A percentile compares a stretch with the other conserved stretches of the same genome.
Conservation (phyloP, 169 alveolate species). For the Plasmodium knowlesi region DNA sequence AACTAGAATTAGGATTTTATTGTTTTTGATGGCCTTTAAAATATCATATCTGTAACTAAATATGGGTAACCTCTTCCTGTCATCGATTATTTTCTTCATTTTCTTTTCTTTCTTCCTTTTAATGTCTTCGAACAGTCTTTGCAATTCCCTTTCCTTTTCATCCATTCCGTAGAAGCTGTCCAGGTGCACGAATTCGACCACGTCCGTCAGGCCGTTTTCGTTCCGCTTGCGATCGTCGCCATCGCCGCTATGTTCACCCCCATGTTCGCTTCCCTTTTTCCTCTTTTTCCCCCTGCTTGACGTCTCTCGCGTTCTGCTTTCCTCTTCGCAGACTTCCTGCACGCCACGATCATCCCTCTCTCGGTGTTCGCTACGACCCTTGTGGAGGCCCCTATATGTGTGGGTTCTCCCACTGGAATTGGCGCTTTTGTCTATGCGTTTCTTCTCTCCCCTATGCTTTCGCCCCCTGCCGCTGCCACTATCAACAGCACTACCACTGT, state of each 20-base stretch:
- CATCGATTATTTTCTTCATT: slow-evolving; percentile 79
- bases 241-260: neutral
- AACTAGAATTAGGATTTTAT: slow-evolving; percentile 95
- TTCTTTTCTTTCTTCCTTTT: slow-evolving; percentile 76
- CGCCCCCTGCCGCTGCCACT: neutral
- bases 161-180: slow-evolving; percentile 74
- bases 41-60: slow-evolving; percentile 94
- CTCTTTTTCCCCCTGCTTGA: neutral
- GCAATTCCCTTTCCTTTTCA: slow-evolving; percentile 76
- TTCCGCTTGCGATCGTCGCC: slow-evolving; percentile 34
- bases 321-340: neutral
- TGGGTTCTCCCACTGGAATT: neutral
- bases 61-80: slow-evolving; percentile 92
- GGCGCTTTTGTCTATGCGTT: neutral
- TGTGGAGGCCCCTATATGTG: neutral
- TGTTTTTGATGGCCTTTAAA: slow-evolving; percentile 90
- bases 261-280: slow-evolving; percentile 16
- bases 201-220: slow-evolving; percentile 77
- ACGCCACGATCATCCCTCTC: neutral
- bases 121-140: slow-evolving; percentile 53
- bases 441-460: neutral
- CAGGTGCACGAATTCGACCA: slow-evolving; percentile 79
- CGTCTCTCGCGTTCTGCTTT: neutral
- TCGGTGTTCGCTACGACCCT: neutral
- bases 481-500: neutral